Percentiles rank a stretch among this genome's conserved stretches.
Conservation (phyloP, 2,329 filamentous ascomycete species). For the Arthrocladium fulminans region DNA sequence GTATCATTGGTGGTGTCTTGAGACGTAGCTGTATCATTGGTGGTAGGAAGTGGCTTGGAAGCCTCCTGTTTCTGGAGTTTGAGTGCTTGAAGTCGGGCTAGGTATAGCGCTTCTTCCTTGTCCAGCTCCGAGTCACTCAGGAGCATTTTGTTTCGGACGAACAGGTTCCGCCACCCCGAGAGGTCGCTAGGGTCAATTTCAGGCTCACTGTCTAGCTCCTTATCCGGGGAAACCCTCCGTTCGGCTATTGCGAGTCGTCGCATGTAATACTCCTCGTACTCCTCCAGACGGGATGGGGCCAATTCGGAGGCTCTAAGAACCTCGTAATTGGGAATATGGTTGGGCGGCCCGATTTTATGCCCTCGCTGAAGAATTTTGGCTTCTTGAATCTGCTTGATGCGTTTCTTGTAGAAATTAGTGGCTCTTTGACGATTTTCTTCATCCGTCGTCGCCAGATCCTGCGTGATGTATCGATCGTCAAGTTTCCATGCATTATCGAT, state of each 20-base stretch:
- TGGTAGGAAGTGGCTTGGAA: not conserved
- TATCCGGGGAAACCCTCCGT: not conserved
- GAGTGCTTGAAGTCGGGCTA: not conserved
- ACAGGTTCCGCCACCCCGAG: not conserved
- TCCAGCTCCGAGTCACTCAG: not conserved
- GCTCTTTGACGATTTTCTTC: not conserved
- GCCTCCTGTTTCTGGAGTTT: not conserved
- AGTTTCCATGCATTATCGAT: slow-evolving; percentile 3
- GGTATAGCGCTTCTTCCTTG: slow-evolving; percentile 3
- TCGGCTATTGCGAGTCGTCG: not conserved
- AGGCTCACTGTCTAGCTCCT: not conserved
- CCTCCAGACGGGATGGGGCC: not conserved
- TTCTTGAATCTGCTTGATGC: not conserved
- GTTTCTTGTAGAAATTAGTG: not conserved
- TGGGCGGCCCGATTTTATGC: no score
- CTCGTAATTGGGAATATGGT: not conserved
- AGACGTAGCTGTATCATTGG: not conserved
- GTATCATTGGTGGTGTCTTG: not conserved
- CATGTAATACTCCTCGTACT: not conserved
- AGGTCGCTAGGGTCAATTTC: not conserved
- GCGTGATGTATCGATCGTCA: not conserved
- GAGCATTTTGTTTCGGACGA: not conserved
- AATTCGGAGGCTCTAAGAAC: not conserved
- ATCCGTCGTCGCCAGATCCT: not conserved
- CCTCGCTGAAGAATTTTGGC: not conserved